These are phyloP conservation scores for Citropsis articulata DNA, from an alignment of 345 rosid genomes.

Conservation along the genomic window DNA sequence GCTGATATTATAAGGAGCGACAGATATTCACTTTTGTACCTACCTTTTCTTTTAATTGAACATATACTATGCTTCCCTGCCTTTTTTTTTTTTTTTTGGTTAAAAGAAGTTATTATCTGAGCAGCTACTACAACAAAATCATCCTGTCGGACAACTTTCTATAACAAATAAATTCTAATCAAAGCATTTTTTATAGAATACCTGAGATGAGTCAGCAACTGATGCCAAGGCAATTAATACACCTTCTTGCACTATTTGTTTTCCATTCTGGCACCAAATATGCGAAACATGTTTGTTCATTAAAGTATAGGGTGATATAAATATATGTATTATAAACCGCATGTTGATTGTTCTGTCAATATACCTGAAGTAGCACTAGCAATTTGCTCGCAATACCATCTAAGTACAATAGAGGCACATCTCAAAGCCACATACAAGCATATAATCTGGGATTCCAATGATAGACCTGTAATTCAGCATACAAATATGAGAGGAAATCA, in stretches of 20 bases:
- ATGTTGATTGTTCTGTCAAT: not conserved
- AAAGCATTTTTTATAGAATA: conserved; percentile 18
- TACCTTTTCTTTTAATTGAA: too few relatives aligned
- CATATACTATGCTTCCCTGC: too few relatives aligned
- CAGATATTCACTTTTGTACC: too few relatives aligned
- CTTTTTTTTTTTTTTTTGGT: too few relatives aligned
- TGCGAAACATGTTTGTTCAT: not conserved
- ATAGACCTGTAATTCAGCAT: too few relatives aligned
- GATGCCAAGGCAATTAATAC: conserved; percentile 98
- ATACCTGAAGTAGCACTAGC: conserved; percentile 91
- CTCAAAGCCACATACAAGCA: too few relatives aligned
- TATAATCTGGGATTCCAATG: too few relatives aligned
- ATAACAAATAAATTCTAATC: not conserved
- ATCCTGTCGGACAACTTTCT: conserved; percentile 10
- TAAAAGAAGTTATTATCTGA: too few relatives aligned
- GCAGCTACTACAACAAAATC: too few relatives aligned
- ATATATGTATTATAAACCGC: not conserved
- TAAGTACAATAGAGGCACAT: too few relatives aligned
- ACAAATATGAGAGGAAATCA: too few relatives aligned
- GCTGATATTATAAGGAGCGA: too few relatives aligned
- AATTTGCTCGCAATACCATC: conserved; percentile 19
- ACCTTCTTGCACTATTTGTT: conserved; percentile 99
- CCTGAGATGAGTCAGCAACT: conserved; percentile 99
- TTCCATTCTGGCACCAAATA: conserved; percentile 62
- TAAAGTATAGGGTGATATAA: not conserved